Base-by-base conservation (phyloP, 768 basidiomycete genomes). In the Psilocybe azurescens region DNA sequence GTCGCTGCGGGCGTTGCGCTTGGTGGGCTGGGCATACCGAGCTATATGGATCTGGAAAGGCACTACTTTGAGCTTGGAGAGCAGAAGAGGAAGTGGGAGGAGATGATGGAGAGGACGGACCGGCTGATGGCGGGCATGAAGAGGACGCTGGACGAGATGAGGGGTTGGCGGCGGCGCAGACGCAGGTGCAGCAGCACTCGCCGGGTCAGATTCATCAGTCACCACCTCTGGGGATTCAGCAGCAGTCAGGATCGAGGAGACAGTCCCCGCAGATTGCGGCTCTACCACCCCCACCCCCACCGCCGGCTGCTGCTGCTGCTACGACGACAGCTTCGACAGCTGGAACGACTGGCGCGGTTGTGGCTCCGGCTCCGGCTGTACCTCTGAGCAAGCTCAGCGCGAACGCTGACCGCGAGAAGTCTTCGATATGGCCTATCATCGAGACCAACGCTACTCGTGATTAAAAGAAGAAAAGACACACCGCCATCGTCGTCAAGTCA, bases 121-220 rank as follows among this genome's bases (percentile, higher is more conserved):
- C 75, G 83, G 72, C 74, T 94, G 77, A 86, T 94, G 82, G 81
- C 77, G 39, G 86, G 87, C 24, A 78, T 94, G 71, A 87, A 87
- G 79, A 82, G 87, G 66, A 89, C 87, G 24, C 78, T 94, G 67
- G 92, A 93, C 58, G 91, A 94, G 71, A 87, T 91, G 85, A 79
- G 84, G 66, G 73, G 28, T 69, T 66, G 58, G 65, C 63, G 58
- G 65, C 63, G 56, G 68, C 65, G 9, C 65, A 44, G 41, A 62
- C 24, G 60, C 63, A 53, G 18, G 59, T 13, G 28, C 65, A 24
- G 24, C 38, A 50, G 20, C 47, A 66, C 18, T 53, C 56, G 65
- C 60, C 60, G 9, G 18, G 59, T 16, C 63, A 39, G n/a, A 48
- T 32, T 33, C 58, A 28, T 38, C 61, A 52, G 18, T 63, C 14